Conservation (phyloP, 345 rosid genomes). For the Hibiscus tridactylites region DNA sequence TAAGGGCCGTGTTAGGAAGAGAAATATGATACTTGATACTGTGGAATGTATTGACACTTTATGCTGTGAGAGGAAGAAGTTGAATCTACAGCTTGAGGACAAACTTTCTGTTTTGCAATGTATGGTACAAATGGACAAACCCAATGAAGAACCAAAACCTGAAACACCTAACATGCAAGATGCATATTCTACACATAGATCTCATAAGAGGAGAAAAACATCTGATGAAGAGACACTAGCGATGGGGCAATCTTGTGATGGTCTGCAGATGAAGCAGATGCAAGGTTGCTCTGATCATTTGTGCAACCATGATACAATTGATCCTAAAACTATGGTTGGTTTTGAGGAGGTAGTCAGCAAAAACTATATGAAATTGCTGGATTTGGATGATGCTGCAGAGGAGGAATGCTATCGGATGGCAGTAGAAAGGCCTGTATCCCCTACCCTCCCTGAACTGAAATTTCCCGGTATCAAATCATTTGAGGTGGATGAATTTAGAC, state of each 20-base stretch:
- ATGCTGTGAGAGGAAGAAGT: constrained; percentile 36
- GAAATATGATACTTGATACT: constrained; percentile 37
- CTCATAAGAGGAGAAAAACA: constrained; percentile 38
- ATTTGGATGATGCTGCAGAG: constrained; percentile 55
- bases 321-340: constrained; percentile 17
- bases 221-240: constrained; percentile 25
- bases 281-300: not conserved
- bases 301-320: constrained; percentile 21
- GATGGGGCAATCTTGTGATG: constrained; percentile 13
- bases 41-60: constrained; percentile 34
- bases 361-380: constrained; percentile 72
- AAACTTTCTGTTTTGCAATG: constrained; percentile 35
- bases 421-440: constrained; percentile 61
- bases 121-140: constrained; percentile 20
- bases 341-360: constrained; percentile 27
- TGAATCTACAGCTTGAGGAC: constrained; percentile 39
- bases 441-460: constrained; percentile 56
- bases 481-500: constrained; percentile 13
- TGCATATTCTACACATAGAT: constrained; percentile 19
- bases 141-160: constrained; percentile 19
- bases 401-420: constrained; percentile 62
- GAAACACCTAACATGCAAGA: constrained; percentile 24
- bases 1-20: constrained; percentile 31
- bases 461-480: constrained; percentile 22
- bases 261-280: constrained; percentile 15